Evolutionary conservation across 2,329 filamentous ascomycete species (phyloP).

Genomic region (Fusarium cicatricum): DNA sequence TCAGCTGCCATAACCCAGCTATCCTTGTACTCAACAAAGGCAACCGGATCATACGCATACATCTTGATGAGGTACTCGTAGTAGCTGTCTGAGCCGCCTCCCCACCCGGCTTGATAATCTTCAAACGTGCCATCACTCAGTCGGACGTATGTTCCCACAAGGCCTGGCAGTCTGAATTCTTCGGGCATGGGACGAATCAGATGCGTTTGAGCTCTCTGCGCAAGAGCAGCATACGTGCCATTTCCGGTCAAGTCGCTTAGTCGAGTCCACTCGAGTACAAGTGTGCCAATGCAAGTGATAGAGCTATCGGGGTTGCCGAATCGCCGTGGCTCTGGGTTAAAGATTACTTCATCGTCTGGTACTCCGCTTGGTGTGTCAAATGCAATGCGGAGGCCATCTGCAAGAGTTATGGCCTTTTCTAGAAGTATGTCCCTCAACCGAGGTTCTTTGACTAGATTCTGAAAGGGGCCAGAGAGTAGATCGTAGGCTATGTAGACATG

Average conservation of each 20-base stretch:
- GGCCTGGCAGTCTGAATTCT: conserved; percentile 18
- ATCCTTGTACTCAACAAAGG: conserved; percentile 16
- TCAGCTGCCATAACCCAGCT: conserved; percentile 22
- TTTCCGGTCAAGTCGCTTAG: conserved; percentile 28
- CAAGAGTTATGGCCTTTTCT: conserved; percentile 2
- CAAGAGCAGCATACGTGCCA: conserved; percentile 18
- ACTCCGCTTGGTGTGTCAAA: conserved; percentile 33
- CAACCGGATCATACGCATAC: conserved; percentile 31
- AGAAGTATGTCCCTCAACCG: conserved; percentile 1
- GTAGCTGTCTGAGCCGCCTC: conserved; percentile 32
- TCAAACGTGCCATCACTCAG: conserved; percentile 17
- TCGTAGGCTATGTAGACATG: conserved; percentile 21
- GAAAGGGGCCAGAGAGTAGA: conserved; percentile 18
- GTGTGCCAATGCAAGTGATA: conserved; percentile 27
- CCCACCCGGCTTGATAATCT: conserved; percentile 33
- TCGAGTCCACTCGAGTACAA: conserved; percentile 34
- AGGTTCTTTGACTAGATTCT: conserved; percentile 5
- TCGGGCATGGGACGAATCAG: conserved; percentile 24
- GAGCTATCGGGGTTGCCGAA: conserved; percentile 31
- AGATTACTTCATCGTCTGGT: conserved; percentile 32
- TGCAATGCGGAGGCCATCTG: conserved; percentile 27
- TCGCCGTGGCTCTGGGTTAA: conserved; percentile 4
- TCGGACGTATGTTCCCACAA: conserved; percentile 19
- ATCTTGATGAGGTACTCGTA: conserved; percentile 38
- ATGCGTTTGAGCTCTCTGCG: conserved; percentile 22